phyloP scores from a whole-genome alignment of 805 yeast genomes.

The Torulaspora maleeae region DNA sequence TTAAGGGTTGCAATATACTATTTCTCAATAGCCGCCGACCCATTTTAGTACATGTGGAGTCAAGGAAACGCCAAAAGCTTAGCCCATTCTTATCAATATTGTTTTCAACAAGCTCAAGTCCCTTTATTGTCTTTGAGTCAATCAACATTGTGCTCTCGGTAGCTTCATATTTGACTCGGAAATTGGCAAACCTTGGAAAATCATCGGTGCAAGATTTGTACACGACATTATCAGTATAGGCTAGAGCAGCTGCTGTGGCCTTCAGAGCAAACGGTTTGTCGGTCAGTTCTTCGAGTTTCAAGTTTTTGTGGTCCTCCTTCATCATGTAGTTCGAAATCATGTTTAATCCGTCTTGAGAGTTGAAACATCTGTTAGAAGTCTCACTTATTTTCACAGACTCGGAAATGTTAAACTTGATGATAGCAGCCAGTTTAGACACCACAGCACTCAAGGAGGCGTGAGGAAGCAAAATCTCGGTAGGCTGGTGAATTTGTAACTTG shows the following conservation, averaged over 20 bases:
- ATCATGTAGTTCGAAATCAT: conserved; percentile 21
- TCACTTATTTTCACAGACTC: conserved; percentile 27
- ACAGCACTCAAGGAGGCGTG: conserved; percentile 24
- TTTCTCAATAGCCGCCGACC: conserved; percentile 41
- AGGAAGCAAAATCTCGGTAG: conserved; percentile 38
- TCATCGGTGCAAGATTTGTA: conserved; percentile 10
- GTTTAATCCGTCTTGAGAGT: conserved; percentile 25
- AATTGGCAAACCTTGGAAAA: conserved; percentile 25
- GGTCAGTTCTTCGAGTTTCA: conserved; percentile 20
- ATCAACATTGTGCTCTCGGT: conserved; percentile 43
- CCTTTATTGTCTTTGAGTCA: conserved; percentile 37
- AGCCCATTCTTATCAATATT: conserved; percentile 29
- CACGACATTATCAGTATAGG: conserved; percentile 19
- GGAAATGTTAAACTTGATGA: conserved; percentile 33
- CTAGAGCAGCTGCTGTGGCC: conserved; percentile 32
- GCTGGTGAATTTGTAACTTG: conserved; percentile 36
- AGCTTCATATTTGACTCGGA: conserved; percentile 38
- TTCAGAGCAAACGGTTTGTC: conserved; percentile 33
- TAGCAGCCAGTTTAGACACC: conserved; percentile 34
- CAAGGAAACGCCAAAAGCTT: conserved; percentile 37
- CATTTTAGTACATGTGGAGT: conserved; percentile 44
- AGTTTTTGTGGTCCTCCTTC: conserved; percentile 4
- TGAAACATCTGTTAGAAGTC: conserved; percentile 25
- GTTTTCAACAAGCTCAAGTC: conserved; percentile 39
- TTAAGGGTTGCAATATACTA: conserved; percentile 46